Evolutionary conservation across 2,329 filamentous ascomycete genomes (phyloP), one percentile per base, ranked within the genome.

Genomic region (Rhynchosporium graminicola): DNA sequence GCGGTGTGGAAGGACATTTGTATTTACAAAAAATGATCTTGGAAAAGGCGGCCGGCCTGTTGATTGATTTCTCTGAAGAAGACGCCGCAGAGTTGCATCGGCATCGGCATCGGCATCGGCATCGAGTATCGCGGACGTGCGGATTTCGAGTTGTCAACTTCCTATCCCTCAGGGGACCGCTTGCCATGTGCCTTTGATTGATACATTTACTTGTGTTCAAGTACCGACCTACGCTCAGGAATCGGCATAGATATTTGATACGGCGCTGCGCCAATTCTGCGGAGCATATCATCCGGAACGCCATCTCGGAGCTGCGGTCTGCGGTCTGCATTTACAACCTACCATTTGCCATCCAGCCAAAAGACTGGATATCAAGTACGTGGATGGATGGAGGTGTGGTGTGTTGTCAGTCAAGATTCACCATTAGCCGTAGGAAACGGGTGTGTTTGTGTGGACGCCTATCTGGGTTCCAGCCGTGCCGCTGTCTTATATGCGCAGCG

Each of bases 131-230:
- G 45, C 52, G 33, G 20, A 36, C 42, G 26, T 40, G 56, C 20
- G 47, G 38, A 33, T 51, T 54, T 31, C 38, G 60, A 65, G 60
- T 54, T 38, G 55, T 65, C 60, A 63, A 48, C 59, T 63, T 65
- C 50, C 56, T 60, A 43, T 52, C 2, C 12, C 62, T 4, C 7
- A 13, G 40, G 40, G 40, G 9, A 42, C 4, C 60, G 62, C 59
- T 36, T 65, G 57, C 63, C 63, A 57, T 65, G 60, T 62, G 60
- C 13, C 20, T 43, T n/a, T n/a, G 20, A 20, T 20, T 20, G 20
- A 20, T 20, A 20, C 1, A 20, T 20, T 20, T 20, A 20, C 20
- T 3, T 43, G 58, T 47, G 51, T 31, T 51, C 9, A 51, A 52
- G 28, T 45, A 57, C 40, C 43, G 40, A n/a, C 36, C 29, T 47